phyloP scores from a whole-genome alignment of 345 rosid species.

The Ricinus communis region DNA sequence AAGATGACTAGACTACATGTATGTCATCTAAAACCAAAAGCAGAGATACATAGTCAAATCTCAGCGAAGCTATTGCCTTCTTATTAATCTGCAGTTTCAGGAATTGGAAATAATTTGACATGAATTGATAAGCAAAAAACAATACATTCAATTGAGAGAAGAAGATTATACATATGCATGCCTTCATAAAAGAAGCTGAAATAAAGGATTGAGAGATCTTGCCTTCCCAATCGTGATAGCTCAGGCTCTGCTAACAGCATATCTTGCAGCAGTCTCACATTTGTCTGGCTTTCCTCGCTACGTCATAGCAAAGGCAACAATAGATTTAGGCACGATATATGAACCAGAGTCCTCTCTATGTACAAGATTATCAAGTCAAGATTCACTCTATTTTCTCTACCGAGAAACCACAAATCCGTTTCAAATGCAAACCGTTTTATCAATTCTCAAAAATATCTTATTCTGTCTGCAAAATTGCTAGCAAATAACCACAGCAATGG shows the following conservation, averaged over 20 bases:
- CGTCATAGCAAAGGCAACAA: conserved; percentile 23
- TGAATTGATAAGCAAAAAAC: background rate
- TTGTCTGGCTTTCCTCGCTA: conserved; percentile 40
- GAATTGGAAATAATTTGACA: background rate
- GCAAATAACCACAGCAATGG: background rate
- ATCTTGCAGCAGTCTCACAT: conserved; percentile 57
- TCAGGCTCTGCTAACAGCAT: conserved; percentile 82
- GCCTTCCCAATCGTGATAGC: conserved; percentile 86
- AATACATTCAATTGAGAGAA: background rate
- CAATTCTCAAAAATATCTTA: background rate
- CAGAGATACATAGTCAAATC: background rate
- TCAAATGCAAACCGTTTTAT: background rate
- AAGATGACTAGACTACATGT: too few species aligned
- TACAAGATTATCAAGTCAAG: too few species aligned
- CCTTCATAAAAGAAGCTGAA: background rate
- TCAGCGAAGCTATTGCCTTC: conserved; percentile 8
- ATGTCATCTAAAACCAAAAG: background rate
- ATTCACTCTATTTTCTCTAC: too few species aligned
- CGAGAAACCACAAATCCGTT: background rate
- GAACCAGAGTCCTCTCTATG: too few species aligned
- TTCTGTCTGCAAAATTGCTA: background rate
- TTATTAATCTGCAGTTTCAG: conserved; percentile 21
- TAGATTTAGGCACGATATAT: background rate
- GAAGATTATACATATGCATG: background rate
- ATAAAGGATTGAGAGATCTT: conserved; percentile 19